A percentile compares a stretch with the other conserved stretches of the same genome.
phyloP scores from a whole-genome alignment of 2,329 filamentous ascomycete species.

The Paecilomyces fulvus region DNA sequence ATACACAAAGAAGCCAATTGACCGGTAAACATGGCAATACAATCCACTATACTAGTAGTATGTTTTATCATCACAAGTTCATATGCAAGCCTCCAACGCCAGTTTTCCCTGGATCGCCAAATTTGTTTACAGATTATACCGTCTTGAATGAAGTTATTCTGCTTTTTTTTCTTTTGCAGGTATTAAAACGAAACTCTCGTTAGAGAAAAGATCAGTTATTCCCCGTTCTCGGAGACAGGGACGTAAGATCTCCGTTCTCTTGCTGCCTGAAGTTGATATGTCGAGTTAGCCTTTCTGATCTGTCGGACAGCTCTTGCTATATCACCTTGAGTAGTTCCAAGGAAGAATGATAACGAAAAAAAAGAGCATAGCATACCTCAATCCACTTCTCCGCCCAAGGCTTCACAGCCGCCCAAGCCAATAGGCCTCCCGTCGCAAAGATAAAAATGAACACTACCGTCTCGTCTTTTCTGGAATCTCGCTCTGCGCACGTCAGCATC shows the following conservation, averaged over 20 bases:
- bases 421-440: slow-evolving; percentile 51
- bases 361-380: slow-evolving; percentile 42
- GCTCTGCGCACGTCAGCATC: slow-evolving; percentile 34
- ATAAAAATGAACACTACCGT: slow-evolving; percentile 60
- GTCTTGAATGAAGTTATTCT: too few relatives aligned
- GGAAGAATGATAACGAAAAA: background rate
- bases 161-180: background rate
- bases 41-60: too few relatives aligned
- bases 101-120: too few relatives aligned
- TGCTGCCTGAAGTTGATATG: slow-evolving; percentile 27
- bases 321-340: background rate
- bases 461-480: slow-evolving; percentile 60
- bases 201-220: background rate
- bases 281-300: slow-evolving; percentile 5
- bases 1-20: too few relatives aligned
- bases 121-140: too few relatives aligned
- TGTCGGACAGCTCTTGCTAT: background rate
- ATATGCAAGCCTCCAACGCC: background rate
- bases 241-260: slow-evolving; percentile 45
- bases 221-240: slow-evolving; percentile 34
- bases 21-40: too few relatives aligned
- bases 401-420: slow-evolving; percentile 52
- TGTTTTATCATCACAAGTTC: too few relatives aligned
- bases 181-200: background rate
- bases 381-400: slow-evolving; percentile 52